Evolutionary conservation across 805 yeast species (phyloP), one percentile per base, ranked within the genome.

Genomic region (Metschnikowia chrysomelidarum): DNA sequence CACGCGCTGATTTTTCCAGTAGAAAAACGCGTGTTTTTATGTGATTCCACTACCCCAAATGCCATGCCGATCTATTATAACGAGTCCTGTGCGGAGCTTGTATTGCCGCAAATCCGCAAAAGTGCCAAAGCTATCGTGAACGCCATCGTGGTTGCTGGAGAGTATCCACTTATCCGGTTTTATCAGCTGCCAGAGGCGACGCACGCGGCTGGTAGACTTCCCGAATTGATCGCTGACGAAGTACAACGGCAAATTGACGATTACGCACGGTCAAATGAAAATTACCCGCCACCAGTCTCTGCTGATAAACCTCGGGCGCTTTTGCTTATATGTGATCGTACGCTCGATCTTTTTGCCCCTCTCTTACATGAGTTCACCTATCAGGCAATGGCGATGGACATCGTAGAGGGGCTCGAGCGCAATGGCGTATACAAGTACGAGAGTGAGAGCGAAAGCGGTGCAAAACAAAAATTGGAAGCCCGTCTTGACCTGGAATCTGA

Each of bases 331-430:
- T 68, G 85, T 2, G 98, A 93, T 59, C 71, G 99, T 43, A 73
- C 95, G 2, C 56, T 88, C 55, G 98, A 94, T 57, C 65, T 83
- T 31, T 76, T 76, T 50, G 84, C 93, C 5, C 96, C 97, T 0
- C 56, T 93, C 30, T 60, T 89, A 36, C 98, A 93, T 58, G 96
- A 87, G 56, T 87, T 89, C 59, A 76, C 82, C 16, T 93, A 89
- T 59, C 95, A 91, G 60, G 89, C 97, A 4, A 80, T 89, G 85
- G 83, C 89, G 13, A 82, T 82, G 64, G 98, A 91, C 57, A 60
- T 82, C 18, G 71, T 73, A 2, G 64, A 62, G 19, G 53, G 61
- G 27, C 59, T 68, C 44, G 74, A 49, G 63, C 60, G 57, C 58
- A 65, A 34, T 64, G 65, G 67, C 19, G 46, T 46, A 11, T 82